phyloP scores from a whole-genome alignment of 1,284 basidiomycete genomes.

The Golubevia pallescens region DNA sequence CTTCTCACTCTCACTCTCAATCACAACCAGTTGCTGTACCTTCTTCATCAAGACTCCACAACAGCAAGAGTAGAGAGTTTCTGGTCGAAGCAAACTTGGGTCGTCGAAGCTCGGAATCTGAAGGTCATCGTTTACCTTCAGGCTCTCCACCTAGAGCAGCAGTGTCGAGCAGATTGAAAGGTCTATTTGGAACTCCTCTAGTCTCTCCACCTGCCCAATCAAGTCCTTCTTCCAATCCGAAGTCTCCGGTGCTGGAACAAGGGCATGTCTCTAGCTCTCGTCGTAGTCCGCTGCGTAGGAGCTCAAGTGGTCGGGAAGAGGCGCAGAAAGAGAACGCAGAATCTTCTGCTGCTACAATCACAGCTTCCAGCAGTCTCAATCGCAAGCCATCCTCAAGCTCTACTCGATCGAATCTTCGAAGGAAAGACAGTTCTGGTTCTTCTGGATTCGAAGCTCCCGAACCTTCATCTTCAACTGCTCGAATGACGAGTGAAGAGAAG shows the following conservation, averaged over 20 bases:
- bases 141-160: neutral
- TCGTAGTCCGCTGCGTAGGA: neutral
- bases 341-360: neutral
- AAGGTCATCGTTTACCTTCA: neutral
- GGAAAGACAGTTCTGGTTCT: neutral
- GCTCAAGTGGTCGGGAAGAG: neutral
- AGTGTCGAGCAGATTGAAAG: conserved; percentile 18
- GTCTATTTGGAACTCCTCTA: conserved; percentile 29
- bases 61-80: neutral
- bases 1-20: too few species aligned
- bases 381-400: neutral
- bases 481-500: conserved; percentile 14
- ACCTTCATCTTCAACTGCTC: neutral
- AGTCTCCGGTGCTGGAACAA: neutral
- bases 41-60: neutral
- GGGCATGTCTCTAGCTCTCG: neutral
- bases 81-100: neutral
- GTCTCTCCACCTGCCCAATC: conserved; percentile 5
- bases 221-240: neutral
- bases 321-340: neutral
- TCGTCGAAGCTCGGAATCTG: neutral
- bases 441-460: neutral
- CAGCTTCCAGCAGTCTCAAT: neutral
- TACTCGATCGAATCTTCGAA: neutral
- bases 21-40: too few species aligned